A percentile compares a stretch with the other conserved stretches of the same genome.
Evolutionary conservation across 805 yeast species (phyloP).

Genomic region (Sugiyamaella chiloensis): DNA sequence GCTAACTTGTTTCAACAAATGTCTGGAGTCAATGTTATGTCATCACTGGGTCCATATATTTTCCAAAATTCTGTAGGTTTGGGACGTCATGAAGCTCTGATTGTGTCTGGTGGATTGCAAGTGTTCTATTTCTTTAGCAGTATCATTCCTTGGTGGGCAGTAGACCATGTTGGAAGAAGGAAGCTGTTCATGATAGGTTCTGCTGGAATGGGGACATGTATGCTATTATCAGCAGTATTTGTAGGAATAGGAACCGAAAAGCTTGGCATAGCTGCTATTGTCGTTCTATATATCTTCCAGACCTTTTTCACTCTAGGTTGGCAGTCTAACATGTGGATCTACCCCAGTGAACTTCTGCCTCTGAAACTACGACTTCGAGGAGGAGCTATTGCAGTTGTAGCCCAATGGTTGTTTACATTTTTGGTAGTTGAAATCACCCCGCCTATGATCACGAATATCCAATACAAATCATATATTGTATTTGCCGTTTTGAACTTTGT

Average conservation of each 20-base stretch:
- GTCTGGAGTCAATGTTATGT: conserved; percentile 52
- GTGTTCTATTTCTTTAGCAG: conserved; percentile 54
- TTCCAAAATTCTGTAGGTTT: conserved; percentile 82
- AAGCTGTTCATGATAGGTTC: conserved; percentile 66
- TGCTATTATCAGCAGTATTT: conserved; percentile 9
- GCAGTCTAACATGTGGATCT: conserved; percentile 89
- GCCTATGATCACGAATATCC: conserved; percentile 63
- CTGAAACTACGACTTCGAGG: conserved; percentile 79
- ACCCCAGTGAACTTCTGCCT: conserved; percentile 81
- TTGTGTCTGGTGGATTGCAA: background rate
- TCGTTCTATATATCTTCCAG: conserved; percentile 66
- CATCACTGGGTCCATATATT: conserved; percentile 37
- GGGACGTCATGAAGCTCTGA: conserved; percentile 70
- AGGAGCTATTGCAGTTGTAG: conserved; percentile 80
- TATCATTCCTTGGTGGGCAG: conserved; percentile 49
- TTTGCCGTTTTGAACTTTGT: conserved; percentile 69
- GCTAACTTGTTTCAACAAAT: conserved; percentile 3
- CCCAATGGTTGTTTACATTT: conserved; percentile 88
- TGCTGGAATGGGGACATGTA: conserved; percentile 44
- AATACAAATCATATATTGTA: conserved; percentile 74
- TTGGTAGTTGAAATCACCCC: conserved; percentile 89
- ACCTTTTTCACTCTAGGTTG: conserved; percentile 80
- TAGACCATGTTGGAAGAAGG: conserved; percentile 61
- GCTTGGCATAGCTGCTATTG: conserved; percentile 19
- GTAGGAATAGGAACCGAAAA: background rate